phyloP scores from a whole-genome alignment of 345 rosid genomes.

The Eutrema heterophyllum region DNA sequence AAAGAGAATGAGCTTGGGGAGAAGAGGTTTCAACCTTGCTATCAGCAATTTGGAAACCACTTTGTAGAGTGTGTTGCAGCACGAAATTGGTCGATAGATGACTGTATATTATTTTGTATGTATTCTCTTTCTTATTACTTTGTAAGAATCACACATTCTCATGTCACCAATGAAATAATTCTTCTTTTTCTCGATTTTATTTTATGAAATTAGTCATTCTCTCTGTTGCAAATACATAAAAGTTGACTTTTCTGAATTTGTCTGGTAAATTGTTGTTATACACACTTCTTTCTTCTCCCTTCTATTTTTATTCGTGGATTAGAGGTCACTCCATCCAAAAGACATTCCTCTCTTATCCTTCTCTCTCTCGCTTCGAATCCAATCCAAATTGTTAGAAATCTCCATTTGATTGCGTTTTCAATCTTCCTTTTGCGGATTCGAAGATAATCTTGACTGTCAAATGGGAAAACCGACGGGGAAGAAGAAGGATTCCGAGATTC shows the following conservation, averaged over 20 bases:
- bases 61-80: no score
- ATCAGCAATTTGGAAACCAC: no score
- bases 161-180: background rate
- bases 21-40: no score
- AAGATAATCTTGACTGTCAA: slow-evolving; percentile 9
- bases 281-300: background rate
- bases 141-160: no score
- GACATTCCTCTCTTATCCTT: slow-evolving; percentile 1
- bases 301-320: slow-evolving; percentile 20
- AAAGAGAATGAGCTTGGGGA: no score
- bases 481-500: slow-evolving; percentile 46
- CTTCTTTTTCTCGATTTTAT: background rate
- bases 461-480: slow-evolving; percentile 94
- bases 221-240: background rate
- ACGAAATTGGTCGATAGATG: no score
- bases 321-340: slow-evolving; percentile 5
- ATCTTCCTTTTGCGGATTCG: slow-evolving; percentile 3
- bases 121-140: no score
- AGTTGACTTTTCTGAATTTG: background rate
- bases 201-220: background rate
- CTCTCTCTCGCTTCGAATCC: background rate
- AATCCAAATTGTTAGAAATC: background rate
- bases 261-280: background rate
- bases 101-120: no score
- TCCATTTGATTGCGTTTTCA: background rate